A percentile compares a stretch with the other conserved stretches of the same genome.
phyloP scores from a whole-genome alignment of 306 rosid genomes.

The Sesbania bispinosa region DNA sequence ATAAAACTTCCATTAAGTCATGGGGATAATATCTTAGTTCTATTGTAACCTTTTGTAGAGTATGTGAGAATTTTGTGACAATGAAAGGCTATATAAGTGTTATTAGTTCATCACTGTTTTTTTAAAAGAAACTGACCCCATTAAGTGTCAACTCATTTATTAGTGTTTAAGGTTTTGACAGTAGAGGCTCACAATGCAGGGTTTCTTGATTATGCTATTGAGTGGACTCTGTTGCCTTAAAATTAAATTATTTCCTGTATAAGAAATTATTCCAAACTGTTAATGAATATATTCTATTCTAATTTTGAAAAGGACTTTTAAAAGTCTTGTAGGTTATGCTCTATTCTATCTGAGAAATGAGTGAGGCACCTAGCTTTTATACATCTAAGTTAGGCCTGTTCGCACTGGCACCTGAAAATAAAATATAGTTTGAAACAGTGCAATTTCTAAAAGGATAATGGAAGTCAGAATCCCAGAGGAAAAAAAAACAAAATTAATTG shows the following conservation, averaged over 20 bases:
- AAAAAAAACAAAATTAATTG: no score
- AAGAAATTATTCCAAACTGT: constrained; percentile 16
- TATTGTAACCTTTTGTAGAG: not conserved
- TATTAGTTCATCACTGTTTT: not conserved
- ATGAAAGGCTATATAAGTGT: not conserved
- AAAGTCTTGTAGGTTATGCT: not conserved
- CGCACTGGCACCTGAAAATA: constrained; percentile 33
- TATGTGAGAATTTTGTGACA: not conserved
- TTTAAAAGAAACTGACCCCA: constrained; percentile 18
- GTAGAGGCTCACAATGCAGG: constrained; percentile 24
- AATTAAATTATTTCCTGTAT: not conserved
- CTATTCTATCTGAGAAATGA: constrained; percentile 8
- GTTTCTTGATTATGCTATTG: constrained; percentile 19
- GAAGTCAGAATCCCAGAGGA: constrained; percentile 28
- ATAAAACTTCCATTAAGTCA: not conserved
- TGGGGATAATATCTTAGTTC: not conserved
- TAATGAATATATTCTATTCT: constrained; percentile 21
- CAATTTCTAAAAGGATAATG: constrained; percentile 6
- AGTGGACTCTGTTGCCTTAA: constrained; percentile 9
- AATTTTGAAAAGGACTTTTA: not conserved
- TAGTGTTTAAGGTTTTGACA: constrained; percentile 21
- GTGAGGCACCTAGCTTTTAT: constrained; percentile 16
- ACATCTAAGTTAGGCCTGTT: constrained; percentile 29
- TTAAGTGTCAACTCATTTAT: constrained; percentile 17
- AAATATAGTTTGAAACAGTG: constrained; percentile 13